Base-by-base conservation (phyloP, 164 flowering plant genomes). In the Piper betle region DNA sequence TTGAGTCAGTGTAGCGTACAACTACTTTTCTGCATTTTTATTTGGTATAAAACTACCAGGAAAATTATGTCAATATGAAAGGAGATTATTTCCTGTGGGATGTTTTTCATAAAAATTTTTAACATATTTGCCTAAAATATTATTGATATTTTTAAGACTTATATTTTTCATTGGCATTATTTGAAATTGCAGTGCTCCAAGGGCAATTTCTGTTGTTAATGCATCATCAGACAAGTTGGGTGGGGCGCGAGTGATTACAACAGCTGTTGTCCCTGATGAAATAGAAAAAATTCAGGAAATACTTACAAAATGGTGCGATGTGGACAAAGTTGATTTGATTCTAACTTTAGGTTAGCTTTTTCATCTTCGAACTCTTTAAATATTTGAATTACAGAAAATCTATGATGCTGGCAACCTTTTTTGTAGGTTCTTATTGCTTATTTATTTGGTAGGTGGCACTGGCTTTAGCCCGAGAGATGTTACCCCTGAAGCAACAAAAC, bases 401-500 rank as follows among this genome's bases (percentile, higher is more conserved):
- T 6, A 37, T 57, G 40, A 39, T 20, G 5, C 37, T 20, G 16
- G 52, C 62, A 10, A 15, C 37, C 2, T 48, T 38, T 17, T 48
- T 37, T 57, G 6, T 40, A 15, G 33, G 37, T 17, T 48, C 39
- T 39, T 46, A 25, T 50, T 62, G 37, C 15, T 17, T 61, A 3
- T 50, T 19, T 62, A 57, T 66, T 63, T 55, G 62, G 50, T 58
- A 93, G 97, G 99, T 67, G 99, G 99, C 58, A 93, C 95, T 58
- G 99, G 97, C 55, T 93, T 79, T 69, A 82, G 89, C 20, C 88
- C 95, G 57, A 80, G 99, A 59, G 99, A 88, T 73, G 89, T 93
- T 40, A 93, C 97, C 33, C 99, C 99, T 18, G 97, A 90, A 80
- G 97, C 99, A 65, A 93, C 97, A 61, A 93, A 93, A 80, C 68